Evolutionary conservation across 495 filamentous ascomycete genomes (phyloP).

Genomic region (Echria macrotheca): DNA sequence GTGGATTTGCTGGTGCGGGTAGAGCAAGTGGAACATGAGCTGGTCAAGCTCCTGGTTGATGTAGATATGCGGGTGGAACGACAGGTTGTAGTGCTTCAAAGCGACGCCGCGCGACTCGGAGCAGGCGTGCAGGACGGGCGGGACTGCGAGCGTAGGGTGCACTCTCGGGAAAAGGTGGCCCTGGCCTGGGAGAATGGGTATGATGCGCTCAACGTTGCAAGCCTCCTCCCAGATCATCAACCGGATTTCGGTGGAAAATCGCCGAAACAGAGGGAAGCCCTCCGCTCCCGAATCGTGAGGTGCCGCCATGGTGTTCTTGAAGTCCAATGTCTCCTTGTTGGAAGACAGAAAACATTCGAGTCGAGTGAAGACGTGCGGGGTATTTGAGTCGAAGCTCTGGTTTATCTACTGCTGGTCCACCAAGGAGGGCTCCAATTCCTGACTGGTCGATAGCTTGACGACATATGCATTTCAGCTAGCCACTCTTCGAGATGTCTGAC

Average conservation of each 20-base stretch:
- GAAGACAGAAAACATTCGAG: too few species aligned
- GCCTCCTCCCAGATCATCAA: not conserved
- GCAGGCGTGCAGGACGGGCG: slow-evolving; percentile 1
- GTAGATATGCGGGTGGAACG: not conserved
- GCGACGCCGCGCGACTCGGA: not conserved
- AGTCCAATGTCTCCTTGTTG: too few species aligned
- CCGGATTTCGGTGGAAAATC: not conserved
- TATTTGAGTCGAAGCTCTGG: too few species aligned
- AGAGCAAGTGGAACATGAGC: slow-evolving; percentile 1
- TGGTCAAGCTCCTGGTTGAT: not conserved
- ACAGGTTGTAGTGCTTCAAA: not conserved
- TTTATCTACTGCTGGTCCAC: too few species aligned
- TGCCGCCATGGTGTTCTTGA: not conserved
- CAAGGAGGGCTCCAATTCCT: too few species aligned
- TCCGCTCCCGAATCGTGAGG: not conserved
- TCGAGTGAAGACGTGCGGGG: too few species aligned
- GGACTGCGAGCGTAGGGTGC: not conserved
- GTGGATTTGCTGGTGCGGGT: not conserved
- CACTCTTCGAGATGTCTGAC: too few species aligned
- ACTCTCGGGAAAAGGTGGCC: not conserved
- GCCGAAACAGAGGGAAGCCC: not conserved
- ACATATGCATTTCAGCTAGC: too few species aligned
- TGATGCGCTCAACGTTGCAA: not conserved
- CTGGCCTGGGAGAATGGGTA: not conserved
- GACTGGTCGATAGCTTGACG: too few species aligned